Evolutionary conservation across 352 stramenopile species (phyloP), one percentile per base, ranked within the genome.

Genomic region (Phytophthora capsici): DNA sequence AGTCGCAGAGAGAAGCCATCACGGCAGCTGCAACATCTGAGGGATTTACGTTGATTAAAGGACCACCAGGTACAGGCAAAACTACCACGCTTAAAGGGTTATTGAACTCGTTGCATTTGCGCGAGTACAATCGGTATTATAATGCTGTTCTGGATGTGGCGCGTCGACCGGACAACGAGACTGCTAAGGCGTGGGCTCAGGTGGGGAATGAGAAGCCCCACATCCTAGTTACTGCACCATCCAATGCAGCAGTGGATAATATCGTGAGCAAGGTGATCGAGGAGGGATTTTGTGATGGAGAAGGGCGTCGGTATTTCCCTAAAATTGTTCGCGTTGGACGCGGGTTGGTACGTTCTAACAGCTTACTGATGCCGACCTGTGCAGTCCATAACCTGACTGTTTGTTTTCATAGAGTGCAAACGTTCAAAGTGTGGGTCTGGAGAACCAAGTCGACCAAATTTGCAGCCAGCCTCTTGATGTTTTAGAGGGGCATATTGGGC

Each of bases 191-290:
- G 12, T 96, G 88, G 88, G 84, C 83, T 28, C 70, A 71, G 10
- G 89, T 96, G 28, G 86, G 86, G 53, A 94, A 94, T 56, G 86
- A 96, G 62, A 97, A 97, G 58, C 93, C 93, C n/a, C 89, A 97
- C 45, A 97, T 98, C 51, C 64, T 98, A 65, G 89, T 98, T 22
- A 93, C 88, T 10, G 95, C 96, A 10, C 96, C 95, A 10, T 98
- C 92, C 22, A 99, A 99, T 79, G 94, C 93, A 57, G 96, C 95
- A 17, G 92, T 98, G 1, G 96, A 99, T 62, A 98, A 98, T 64
- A 95, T 99, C 30, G 94, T 99, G 37, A 77, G 89, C n/a, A 98
- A 98, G 68, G 96, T 99, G 32, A 98, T 98, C 58, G 84, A 96
- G 64, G 89, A 98, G 71, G 94, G 95, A 34, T 98, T 99, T 50